Conservation (phyloP, 345 rosid species). For the Raphanus raphanistrum region DNA sequence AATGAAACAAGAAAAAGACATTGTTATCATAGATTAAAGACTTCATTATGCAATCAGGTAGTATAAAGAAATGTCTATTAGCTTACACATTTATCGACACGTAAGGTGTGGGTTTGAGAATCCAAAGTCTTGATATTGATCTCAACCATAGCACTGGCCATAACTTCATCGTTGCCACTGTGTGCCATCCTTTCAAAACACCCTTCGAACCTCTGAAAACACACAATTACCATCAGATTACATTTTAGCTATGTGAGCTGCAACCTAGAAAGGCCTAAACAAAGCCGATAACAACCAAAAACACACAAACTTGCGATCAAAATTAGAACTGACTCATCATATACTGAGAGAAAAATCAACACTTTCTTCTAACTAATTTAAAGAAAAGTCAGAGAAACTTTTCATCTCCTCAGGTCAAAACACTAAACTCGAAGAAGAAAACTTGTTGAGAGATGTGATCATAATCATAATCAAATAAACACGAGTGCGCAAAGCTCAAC, state of each 20-base stretch:
- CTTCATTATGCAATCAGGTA: constrained; percentile 1
- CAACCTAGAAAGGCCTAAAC: background rate
- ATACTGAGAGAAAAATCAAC: background rate
- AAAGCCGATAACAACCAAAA: background rate
- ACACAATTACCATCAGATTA: background rate
- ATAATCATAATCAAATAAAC: constrained; percentile 20
- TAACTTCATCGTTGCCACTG: constrained; percentile 39
- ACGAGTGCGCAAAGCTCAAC: constrained; percentile 5
- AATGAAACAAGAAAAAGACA: background rate
- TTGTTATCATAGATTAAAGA: background rate
- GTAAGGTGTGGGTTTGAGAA: constrained; percentile 52
- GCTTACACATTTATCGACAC: constrained; percentile 59
- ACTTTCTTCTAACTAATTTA: too few relatives aligned
- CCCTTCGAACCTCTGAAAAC: background rate
- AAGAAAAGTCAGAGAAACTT: background rate
- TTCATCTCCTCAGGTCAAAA: background rate
- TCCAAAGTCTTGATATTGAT: constrained; percentile 62
- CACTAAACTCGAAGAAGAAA: background rate
- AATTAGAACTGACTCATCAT: background rate
- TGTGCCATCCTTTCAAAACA: constrained; percentile 45
- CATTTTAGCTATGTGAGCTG: background rate
- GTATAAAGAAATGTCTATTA: background rate
- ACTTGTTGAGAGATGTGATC: constrained; percentile 7
- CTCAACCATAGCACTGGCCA: constrained; percentile 53
- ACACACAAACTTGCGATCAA: constrained; percentile 8